Conservation (phyloP, 352 stramenopile species). For the Phytopythium montanum region DNA sequence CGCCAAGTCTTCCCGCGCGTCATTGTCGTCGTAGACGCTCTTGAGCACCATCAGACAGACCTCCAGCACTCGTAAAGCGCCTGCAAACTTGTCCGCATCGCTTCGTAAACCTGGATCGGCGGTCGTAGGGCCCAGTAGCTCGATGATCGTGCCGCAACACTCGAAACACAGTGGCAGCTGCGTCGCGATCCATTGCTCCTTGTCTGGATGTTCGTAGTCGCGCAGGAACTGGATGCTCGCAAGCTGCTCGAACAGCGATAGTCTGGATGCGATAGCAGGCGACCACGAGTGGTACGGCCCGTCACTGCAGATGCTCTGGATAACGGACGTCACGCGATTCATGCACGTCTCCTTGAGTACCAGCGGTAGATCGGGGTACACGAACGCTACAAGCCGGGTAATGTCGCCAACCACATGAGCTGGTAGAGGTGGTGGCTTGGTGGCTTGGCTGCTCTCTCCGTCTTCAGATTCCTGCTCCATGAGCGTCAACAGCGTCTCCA, state of each 20-base stretch:
- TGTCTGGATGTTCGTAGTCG: conserved; percentile 32
- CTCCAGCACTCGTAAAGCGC: conserved; percentile 59
- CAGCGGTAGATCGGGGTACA: conserved; percentile 37
- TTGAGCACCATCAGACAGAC: conserved; percentile 48
- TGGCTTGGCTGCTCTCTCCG: not conserved
- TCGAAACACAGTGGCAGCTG: conserved; percentile 65
- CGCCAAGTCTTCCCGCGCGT: conserved; percentile 14
- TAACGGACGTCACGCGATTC: conserved; percentile 30
- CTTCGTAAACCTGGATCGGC: not conserved
- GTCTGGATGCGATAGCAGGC: conserved; percentile 27
- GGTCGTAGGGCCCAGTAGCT: conserved; percentile 28
- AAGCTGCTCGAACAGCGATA: conserved; percentile 46
- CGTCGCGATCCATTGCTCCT: conserved; percentile 55
- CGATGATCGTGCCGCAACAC: conserved; percentile 58
- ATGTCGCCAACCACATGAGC: conserved; percentile 26
- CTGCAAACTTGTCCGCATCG: conserved; percentile 16
- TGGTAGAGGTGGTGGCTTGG: not conserved
- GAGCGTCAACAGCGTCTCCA: conserved; percentile 36
- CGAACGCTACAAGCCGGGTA: conserved; percentile 36
- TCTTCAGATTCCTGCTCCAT: conserved; percentile 22
- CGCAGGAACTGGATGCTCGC: conserved; percentile 33
- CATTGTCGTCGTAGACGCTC: conserved; percentile 54
- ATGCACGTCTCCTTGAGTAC: conserved; percentile 43
- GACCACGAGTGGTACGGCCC: conserved; percentile 49
- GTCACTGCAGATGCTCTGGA: conserved; percentile 50